These are phyloP conservation scores for Parascedosporium putredinis DNA, from an alignment of 2,329 filamentous ascomycete species.

Conservation along the genomic window DNA sequence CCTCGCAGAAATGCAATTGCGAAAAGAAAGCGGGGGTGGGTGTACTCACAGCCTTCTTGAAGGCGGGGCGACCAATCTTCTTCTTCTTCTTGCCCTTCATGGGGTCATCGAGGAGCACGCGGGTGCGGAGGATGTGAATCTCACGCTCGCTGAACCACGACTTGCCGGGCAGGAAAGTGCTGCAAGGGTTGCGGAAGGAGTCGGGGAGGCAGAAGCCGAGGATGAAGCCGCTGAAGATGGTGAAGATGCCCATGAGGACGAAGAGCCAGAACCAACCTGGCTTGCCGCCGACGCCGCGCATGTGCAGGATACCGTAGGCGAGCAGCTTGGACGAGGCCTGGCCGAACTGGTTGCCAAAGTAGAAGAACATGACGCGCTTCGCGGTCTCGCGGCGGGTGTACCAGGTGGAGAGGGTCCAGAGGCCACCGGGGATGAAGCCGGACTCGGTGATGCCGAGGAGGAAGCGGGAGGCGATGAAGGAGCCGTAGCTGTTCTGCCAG, in stretches of 20 bases:
- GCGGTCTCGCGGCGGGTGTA: slow-evolving; percentile 35
- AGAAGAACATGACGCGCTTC: slow-evolving; percentile 33
- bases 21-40: not conserved
- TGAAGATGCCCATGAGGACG: slow-evolving; percentile 24
- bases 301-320: slow-evolving; percentile 26
- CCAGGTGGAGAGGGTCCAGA: slow-evolving; percentile 37
- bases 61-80: slow-evolving; percentile 20
- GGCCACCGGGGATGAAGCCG: slow-evolving; percentile 31
- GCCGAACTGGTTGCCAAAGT: slow-evolving; percentile 32
- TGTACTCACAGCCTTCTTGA: slow-evolving; percentile 22
- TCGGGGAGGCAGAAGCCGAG: slow-evolving; percentile 22
- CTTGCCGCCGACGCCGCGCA: slow-evolving; percentile 20
- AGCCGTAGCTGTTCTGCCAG: slow-evolving; percentile 21
- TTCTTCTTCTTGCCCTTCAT: slow-evolving; percentile 21
- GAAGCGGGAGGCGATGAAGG: slow-evolving; percentile 27
- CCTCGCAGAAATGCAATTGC: not conserved
- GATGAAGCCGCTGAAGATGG: slow-evolving; percentile 20
- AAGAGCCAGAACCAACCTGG: slow-evolving; percentile 26
- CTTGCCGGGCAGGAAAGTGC: slow-evolving; percentile 19
- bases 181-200: slow-evolving; percentile 16
- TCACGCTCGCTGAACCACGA: slow-evolving; percentile 25
- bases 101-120: slow-evolving; percentile 25
- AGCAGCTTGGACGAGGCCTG: slow-evolving; percentile 28
- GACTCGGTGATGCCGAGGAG: slow-evolving; percentile 21
- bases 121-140: slow-evolving; percentile 21